Evolutionary conservation across 495 filamentous ascomycete species (phyloP), one percentile per base, ranked within the genome.

Genomic region (Chaetomium cochliodes): DNA sequence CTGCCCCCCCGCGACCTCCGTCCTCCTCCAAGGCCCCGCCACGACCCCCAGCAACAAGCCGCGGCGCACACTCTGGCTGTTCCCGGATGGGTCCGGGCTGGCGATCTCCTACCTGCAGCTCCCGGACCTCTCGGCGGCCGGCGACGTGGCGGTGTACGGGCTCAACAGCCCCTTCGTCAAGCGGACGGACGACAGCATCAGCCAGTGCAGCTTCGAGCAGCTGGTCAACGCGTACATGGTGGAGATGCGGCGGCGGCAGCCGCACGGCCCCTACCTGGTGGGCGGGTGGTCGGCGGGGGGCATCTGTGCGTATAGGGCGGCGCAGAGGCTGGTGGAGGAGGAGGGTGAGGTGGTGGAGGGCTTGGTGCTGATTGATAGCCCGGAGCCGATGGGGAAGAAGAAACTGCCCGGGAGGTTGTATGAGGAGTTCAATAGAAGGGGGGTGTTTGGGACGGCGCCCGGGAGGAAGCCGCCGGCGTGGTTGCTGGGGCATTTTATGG

Each of bases 241-340:
- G 3, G 85, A 84, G 62, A 82, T 90, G 41, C 74, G 76, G 18
- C 75, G 75, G 0, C 74, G 79, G 15, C 85, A 85, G 65, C 80
- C 84, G 2, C 39, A 69, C 1, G 87, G 87, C 0, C 87, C 87
- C 0, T 90, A 89, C 62, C 57, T 76, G 49, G 64, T 90, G 6
- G 85, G 81, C 25, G 87, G 87, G 18, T 93, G 90, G 90, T 90
- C 87, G 22, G 88, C 87, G 15, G 90, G 90, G 57, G 90, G 90
- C 33, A 87, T 89, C 50, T 84, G 88, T 67, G 90, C 90, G 9
- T 93, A 87, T 70, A 88, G 90, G 60, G 84, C 85, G 26, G 84
- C 83, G 8, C 79, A 80, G 20, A 83, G 88, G 57, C 76, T 92
- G 12, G 78, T 87, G 64, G 73, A 77, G 26, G 59, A 60, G 41